Percentiles rank a stretch among this genome's conserved stretches.
These are phyloP conservation scores for Melampsora larici-populina DNA, from an alignment of 1,284 basidiomycete species.

Conservation along the genomic window DNA sequence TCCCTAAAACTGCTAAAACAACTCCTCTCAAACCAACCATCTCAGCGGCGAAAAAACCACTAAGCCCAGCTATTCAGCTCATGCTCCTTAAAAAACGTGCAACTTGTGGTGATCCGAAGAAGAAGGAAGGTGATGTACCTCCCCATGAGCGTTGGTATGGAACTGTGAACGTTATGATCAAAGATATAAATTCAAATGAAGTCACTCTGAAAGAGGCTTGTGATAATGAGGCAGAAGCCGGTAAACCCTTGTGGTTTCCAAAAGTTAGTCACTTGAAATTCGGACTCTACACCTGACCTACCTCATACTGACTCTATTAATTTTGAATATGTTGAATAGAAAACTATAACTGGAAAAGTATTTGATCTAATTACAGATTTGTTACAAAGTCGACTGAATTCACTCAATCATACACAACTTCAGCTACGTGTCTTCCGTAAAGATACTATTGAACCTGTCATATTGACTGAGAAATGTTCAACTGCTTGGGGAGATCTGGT, in stretches of 20 bases:
- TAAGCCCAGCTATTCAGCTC: slow-evolving; percentile 29
- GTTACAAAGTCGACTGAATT: slow-evolving; percentile 24
- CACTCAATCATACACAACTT: slow-evolving; percentile 23
- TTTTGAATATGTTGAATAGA: neutral
- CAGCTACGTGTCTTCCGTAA: slow-evolving; percentile 15
- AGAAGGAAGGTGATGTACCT: slow-evolving; percentile 39
- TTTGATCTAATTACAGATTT: slow-evolving; percentile 19
- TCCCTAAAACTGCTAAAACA: slow-evolving; percentile 9
- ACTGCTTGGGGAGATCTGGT: slow-evolving; percentile 32
- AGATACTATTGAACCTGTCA: neutral
- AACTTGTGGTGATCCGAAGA: slow-evolving; percentile 33
- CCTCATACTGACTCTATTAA: neutral
- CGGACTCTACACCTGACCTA: neutral
- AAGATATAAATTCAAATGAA: neutral
- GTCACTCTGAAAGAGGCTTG: neutral
- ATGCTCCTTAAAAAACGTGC: slow-evolving; percentile 32
- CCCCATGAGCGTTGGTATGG: slow-evolving; percentile 35
- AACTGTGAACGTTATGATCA: slow-evolving; percentile 4
- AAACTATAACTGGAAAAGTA: slow-evolving; percentile 33
- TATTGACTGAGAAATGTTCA: slow-evolving; percentile 29
- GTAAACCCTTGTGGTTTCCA: slow-evolving; percentile 26
- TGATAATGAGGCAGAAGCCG: neutral
- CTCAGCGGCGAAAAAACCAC: slow-evolving; percentile 17
- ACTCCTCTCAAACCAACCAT: slow-evolving; percentile 3
- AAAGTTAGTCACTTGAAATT: slow-evolving; percentile 9